Evolutionary conservation across 768 basidiomycete species (phyloP).

Genomic region (Rhizopogon vulgaris): DNA sequence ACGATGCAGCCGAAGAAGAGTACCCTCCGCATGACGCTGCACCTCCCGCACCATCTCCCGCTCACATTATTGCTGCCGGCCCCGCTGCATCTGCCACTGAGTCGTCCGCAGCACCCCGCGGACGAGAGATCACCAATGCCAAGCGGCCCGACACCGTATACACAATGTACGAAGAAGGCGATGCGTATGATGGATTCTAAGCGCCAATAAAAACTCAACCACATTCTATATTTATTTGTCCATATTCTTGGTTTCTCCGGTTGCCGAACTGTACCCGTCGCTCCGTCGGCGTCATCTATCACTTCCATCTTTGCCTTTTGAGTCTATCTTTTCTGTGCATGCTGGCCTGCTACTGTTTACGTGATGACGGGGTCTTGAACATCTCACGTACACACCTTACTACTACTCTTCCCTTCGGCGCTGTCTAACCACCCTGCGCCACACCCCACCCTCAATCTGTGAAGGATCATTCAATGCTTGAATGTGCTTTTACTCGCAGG

Average conservation of each 20-base stretch:
- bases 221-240: constrained; percentile 4
- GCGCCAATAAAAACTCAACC: background rate
- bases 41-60: constrained; percentile 30
- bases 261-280: constrained; percentile 15
- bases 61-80: constrained; percentile 7
- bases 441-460: constrained; percentile 4
- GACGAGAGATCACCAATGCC: constrained; percentile 4
- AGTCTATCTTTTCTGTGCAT: constrained; percentile 6
- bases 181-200: constrained; percentile 68
- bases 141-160: constrained; percentile 44
- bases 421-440: constrained; percentile 8
- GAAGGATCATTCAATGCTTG: constrained; percentile 15
- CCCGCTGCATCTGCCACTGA: constrained; percentile 4
- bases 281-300: constrained; percentile 3
- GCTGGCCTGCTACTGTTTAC: constrained; percentile 18
- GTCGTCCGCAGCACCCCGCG: constrained; percentile 6
- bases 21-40: background rate
- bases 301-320: constrained; percentile 13
- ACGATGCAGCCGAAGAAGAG: constrained; percentile 10
- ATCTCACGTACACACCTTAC: constrained; percentile 9
- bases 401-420: background rate
- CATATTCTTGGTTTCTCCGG: constrained; percentile 8
- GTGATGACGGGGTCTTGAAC: constrained; percentile 19
- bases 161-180: constrained; percentile 53
- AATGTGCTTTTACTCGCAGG: constrained; percentile 22